Evolutionary conservation across 768 basidiomycete genomes (phyloP).

Genomic region (Neoboletus brunneissimus): DNA sequence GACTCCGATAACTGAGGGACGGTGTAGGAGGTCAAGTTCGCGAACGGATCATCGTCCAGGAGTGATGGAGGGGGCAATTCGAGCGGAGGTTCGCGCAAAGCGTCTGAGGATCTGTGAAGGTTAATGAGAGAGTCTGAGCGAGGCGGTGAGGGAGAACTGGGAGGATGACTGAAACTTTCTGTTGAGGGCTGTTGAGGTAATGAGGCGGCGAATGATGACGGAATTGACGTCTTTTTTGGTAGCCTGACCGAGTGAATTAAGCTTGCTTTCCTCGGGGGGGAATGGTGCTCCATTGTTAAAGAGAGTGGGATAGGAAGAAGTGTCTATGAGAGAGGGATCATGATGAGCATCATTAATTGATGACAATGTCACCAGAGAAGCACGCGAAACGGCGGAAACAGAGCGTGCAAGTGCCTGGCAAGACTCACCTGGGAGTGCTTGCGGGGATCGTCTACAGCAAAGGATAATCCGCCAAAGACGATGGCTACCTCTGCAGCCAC

Average conservation of each 20-base stretch:
- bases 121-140: constrained; percentile 13
- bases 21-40: constrained; percentile 42
- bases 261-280: neutral
- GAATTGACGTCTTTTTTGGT: neutral
- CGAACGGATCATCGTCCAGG: constrained; percentile 74
- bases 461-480: neutral
- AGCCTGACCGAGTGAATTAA: neutral
- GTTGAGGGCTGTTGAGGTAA: neutral
- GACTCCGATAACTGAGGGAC: neutral
- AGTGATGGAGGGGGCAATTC: constrained; percentile 24
- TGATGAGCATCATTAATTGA: neutral
- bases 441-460: neutral
- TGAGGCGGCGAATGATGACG: neutral
- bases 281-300: neutral
- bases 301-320: neutral
- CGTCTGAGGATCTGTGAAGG: neutral
- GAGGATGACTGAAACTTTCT: neutral
- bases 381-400: neutral
- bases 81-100: neutral
- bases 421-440: neutral
- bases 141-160: constrained; percentile 8
- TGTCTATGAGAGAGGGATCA: neutral
- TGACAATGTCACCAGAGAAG: neutral
- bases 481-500: neutral
- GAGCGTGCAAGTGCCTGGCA: neutral